Evolutionary conservation across 352 stramenopile species (phyloP).

Genomic region (Globisporangium heterothallicum): DNA sequence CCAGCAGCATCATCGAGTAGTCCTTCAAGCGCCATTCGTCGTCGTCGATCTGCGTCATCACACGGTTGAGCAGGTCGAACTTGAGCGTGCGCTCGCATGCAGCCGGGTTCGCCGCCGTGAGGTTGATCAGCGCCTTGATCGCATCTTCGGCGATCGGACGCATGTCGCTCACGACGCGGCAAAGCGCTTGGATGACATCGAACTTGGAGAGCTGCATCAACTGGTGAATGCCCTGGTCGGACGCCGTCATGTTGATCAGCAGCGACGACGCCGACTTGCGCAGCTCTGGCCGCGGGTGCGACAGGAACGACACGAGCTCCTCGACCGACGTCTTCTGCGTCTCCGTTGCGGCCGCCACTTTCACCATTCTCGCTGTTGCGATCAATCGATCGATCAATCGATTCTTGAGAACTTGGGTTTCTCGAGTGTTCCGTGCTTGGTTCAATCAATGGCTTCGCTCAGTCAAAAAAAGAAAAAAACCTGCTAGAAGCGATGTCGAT

Average conservation of each 20-base stretch:
- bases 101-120: slow-evolving; percentile 64
- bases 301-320: slow-evolving; percentile 80
- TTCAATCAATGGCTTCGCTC: slow-evolving; percentile 5
- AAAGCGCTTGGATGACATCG: slow-evolving; percentile 74
- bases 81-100: slow-evolving; percentile 72
- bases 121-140: slow-evolving; percentile 85
- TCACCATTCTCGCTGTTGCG: slow-evolving; percentile 24
- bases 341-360: slow-evolving; percentile 28
- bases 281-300: slow-evolving; percentile 74
- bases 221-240: slow-evolving; percentile 73
- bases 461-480: no score
- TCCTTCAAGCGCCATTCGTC: slow-evolving; percentile 79
- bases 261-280: slow-evolving; percentile 81
- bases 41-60: slow-evolving; percentile 84
- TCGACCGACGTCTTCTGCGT: slow-evolving; percentile 70
- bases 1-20: slow-evolving; percentile 85
- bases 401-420: neutral
- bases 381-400: neutral
- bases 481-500: no score
- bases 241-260: slow-evolving; percentile 78
- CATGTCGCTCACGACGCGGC: slow-evolving; percentile 78
- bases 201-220: slow-evolving; percentile 65
- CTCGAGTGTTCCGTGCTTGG: neutral
- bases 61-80: slow-evolving; percentile 75
- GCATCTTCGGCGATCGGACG: slow-evolving; percentile 78